phyloP scores from a whole-genome alignment of 2,329 filamentous ascomycete species.

The Fusarium agapanthi region DNA sequence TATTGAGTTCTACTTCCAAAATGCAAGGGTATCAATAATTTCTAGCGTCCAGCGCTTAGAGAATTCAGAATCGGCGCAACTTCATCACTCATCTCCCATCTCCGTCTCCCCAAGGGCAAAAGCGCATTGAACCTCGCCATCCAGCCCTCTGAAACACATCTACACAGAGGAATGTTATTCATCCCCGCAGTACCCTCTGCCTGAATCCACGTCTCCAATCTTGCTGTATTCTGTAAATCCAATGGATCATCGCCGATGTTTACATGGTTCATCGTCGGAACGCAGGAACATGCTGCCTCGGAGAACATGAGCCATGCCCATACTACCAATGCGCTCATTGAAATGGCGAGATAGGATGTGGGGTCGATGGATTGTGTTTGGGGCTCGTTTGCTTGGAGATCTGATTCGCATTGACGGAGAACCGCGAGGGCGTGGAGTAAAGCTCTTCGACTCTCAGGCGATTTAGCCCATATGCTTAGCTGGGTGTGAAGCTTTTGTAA shows the following conservation, averaged over 20 bases:
- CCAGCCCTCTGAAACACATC: conserved; percentile 41
- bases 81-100: conserved; percentile 34
- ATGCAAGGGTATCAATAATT: conserved; percentile 22
- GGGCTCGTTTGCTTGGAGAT: conserved; percentile 22
- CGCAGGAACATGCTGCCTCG: conserved; percentile 41
- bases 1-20: background rate
- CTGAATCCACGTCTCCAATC: conserved; percentile 44
- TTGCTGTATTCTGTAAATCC: conserved; percentile 37
- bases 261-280: conserved; percentile 36
- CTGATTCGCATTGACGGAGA: conserved; percentile 41
- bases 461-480: conserved; percentile 44
- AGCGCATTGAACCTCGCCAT: conserved; percentile 37
- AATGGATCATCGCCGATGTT: conserved; percentile 34
- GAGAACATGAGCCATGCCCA: conserved; percentile 49
- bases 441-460: conserved; percentile 44
- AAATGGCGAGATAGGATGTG: conserved; percentile 46
- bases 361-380: conserved; percentile 43
- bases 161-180: conserved; percentile 45
- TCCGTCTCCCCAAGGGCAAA: conserved; percentile 27
- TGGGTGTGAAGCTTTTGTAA: conserved; percentile 34
- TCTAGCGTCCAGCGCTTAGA: conserved; percentile 8
- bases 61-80: conserved; percentile 35
- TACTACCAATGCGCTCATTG: conserved; percentile 45
- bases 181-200: conserved; percentile 36
- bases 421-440: conserved; percentile 47